Conservation (phyloP, 23 red algal genomes). For the Gracilaria domingensis region DNA sequence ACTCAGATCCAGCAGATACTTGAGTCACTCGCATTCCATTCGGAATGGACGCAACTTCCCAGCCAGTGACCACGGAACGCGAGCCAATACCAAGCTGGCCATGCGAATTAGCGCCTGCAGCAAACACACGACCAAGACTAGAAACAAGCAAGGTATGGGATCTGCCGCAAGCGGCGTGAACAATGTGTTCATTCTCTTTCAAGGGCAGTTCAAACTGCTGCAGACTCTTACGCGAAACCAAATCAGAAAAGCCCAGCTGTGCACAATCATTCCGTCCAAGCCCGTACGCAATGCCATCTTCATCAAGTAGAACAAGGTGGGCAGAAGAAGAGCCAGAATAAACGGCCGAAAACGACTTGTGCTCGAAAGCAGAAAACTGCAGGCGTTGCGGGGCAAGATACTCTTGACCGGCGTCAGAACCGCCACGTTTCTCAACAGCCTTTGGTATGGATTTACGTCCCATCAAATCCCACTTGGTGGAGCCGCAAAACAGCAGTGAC, state of each 20-base stretch:
- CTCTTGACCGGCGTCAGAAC: constrained; percentile 36
- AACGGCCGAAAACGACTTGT: constrained; percentile 11
- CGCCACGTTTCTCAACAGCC: constrained; percentile 34
- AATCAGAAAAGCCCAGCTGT: constrained; percentile 51
- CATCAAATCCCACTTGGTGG: constrained; percentile 71
- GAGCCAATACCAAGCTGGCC: constrained; percentile 61
- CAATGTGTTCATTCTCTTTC: constrained; percentile 27
- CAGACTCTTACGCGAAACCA: background rate
- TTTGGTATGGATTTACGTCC: constrained; percentile 65
- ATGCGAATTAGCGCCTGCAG: constrained; percentile 53
- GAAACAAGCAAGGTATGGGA: constrained; percentile 51
- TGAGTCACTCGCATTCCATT: constrained; percentile 19
- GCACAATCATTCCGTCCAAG: constrained; percentile 55
- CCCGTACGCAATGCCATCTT: constrained; percentile 50
- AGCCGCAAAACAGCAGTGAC: constrained; percentile 58
- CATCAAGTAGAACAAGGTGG: constrained; percentile 48
- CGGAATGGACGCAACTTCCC: constrained; percentile 14
- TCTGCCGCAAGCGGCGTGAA: constrained; percentile 42
- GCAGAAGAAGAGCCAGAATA: constrained; percentile 53
- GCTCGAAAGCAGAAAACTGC: background rate
- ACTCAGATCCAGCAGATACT: constrained; percentile 54
- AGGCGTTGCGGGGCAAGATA: constrained; percentile 36
- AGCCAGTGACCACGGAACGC: background rate
- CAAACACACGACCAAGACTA: constrained; percentile 39
- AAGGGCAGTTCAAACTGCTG: background rate